phyloP scores from a whole-genome alignment of 2,329 filamentous ascomycete genomes.

The Sporothrix luriei region DNA sequence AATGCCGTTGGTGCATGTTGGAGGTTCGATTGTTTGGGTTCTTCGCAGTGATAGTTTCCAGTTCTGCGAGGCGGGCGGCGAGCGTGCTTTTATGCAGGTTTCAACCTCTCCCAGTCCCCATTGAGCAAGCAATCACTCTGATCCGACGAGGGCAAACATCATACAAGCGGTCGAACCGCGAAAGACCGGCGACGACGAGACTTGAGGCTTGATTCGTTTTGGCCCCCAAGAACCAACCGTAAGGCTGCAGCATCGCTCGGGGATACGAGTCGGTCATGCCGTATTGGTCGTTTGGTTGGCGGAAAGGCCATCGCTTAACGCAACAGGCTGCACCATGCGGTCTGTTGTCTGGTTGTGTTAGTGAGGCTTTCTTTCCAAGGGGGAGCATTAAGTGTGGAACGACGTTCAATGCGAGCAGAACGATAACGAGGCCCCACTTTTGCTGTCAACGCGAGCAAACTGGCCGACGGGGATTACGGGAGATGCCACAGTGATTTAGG shows the following conservation, averaged over 20 bases:
- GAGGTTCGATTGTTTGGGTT: not conserved
- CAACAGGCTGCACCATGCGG: not conserved
- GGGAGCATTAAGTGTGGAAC: not conserved
- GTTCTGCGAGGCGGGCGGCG: not conserved
- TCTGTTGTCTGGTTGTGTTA: not conserved
- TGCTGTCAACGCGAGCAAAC: not conserved
- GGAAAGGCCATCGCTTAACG: not conserved
- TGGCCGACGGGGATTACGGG: slow-evolving; percentile 16
- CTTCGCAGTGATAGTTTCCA: not conserved
- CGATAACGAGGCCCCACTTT: slow-evolving; percentile 17
- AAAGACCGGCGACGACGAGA: slow-evolving; percentile 22
- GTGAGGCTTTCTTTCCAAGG: too few relatives aligned
- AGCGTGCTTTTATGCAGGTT: not conserved
- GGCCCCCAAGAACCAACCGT: too few relatives aligned
- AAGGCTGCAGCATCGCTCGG: not conserved
- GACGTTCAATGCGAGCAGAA: not conserved
- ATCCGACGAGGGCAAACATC: not conserved
- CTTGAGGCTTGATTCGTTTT: not conserved
- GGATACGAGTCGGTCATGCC: not conserved
- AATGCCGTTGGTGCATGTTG: not conserved
- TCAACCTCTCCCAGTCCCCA: not conserved
- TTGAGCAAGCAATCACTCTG: not conserved
- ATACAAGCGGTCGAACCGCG: not conserved
- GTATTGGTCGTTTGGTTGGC: not conserved
- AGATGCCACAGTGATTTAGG: not conserved